Evolutionary conservation across 257 asterid species (phyloP), one percentile per base, ranked within the genome.

Genomic region (Solanum gracilifrons): DNA sequence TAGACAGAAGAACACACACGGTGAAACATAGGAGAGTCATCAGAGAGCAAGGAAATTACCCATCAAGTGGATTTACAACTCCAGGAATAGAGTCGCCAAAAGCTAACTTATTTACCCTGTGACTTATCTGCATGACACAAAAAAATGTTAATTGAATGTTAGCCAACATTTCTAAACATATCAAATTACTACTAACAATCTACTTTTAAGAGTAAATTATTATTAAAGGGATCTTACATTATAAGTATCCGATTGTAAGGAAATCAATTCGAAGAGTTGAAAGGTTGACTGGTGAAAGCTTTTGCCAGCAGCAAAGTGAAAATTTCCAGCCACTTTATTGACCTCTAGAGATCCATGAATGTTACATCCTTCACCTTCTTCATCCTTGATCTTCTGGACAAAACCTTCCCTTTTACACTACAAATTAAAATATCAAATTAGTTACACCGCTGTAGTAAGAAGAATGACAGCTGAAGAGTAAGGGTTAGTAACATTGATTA

Each of bases 361-460:
- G 90, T 94, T 96, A 90, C 99, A 97, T 71, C 99, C 99, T 94
- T 97, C 99, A 87, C 99, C 99, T 69, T 91, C 95, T 91, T 97
- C 99, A 85, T 94, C 99, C 88, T 93, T 94, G 87, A 97, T 91
- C 91, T 91, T 94, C 88, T 96, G 96, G 88, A 96, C 92, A 91
- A 95, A 96, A 37, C 97, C 99, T 91, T 97, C 99, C 89, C 99
- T 91, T 89, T 92, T 90, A 93, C 99, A 97, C 99, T 97, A 88
- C 64, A 86, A 51, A n/a, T 51, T 73, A 32, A 82, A 82, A 48
- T 74, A 74, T 86, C 41, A 74, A 51, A 51, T 73, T 23, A 51
- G 69, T 23, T 73, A 48, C 74, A 48, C 13, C 31, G 2, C 16
- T 12, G 6, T 18, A 82, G 4, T 18, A 29, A 48, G 6, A 48